Percentiles rank a stretch among this genome's conserved stretches.
Conservation (phyloP, 2,329 filamentous ascomycete species). For the Paraphoma chrysanthemicola region DNA sequence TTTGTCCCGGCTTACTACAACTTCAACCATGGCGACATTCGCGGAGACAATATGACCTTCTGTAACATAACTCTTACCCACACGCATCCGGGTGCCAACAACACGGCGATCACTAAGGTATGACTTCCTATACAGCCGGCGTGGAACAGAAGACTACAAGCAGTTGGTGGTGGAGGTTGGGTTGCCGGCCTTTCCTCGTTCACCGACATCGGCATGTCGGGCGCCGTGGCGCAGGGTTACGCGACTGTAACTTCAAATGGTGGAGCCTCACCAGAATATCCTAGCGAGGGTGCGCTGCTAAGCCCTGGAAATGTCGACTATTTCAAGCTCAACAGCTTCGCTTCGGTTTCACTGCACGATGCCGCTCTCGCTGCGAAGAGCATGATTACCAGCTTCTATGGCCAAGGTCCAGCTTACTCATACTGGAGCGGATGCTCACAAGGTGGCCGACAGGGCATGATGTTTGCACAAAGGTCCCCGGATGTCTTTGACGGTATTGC, state of each 20-base stretch:
- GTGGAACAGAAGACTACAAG: constrained; percentile 18
- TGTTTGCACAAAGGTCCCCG: constrained; percentile 39
- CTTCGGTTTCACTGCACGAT: constrained; percentile 19
- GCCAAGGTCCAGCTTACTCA: constrained; percentile 32
- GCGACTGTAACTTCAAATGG: neutral
- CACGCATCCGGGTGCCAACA: constrained; percentile 19
- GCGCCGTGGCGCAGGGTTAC: neutral
- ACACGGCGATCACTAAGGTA: constrained; percentile 12
- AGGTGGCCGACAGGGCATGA: constrained; percentile 40
- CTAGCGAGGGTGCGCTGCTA: constrained; percentile 20
- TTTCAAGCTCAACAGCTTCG: constrained; percentile 5
- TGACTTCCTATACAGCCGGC: constrained; percentile 16
- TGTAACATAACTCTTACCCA: constrained; percentile 28
- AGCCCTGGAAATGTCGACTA: constrained; percentile 39
- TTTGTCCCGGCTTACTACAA: neutral
- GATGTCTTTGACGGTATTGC: constrained; percentile 37
- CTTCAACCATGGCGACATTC: constrained; percentile 4
- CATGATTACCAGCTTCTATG: constrained; percentile 28
- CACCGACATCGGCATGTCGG: neutral
- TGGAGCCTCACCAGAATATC: constrained; percentile 17
- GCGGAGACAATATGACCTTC: constrained; percentile 4
- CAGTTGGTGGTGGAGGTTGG: neutral
- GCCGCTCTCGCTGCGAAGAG: constrained; percentile 21
- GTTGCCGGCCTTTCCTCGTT: neutral
- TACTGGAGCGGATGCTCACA: constrained; percentile 45